A percentile compares a stretch with the other conserved stretches of the same genome.
Conservation (phyloP, 1,284 basidiomycete genomes). For the Entoloma clypeatum region DNA sequence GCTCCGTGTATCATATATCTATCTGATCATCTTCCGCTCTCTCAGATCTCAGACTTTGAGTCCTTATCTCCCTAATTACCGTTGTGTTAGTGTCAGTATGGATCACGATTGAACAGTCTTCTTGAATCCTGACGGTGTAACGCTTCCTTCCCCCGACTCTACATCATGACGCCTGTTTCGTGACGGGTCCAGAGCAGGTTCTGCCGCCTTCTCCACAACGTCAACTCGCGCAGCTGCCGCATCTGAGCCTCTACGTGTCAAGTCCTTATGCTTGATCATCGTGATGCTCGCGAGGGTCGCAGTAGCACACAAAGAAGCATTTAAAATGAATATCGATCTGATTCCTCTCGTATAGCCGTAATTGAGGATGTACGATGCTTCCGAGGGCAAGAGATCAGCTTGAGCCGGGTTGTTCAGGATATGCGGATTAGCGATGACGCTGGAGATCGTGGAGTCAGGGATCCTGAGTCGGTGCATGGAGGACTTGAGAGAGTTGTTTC, state of each 20-base stretch:
- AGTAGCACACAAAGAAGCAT: constrained; percentile 42
- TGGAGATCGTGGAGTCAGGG: constrained; percentile 32
- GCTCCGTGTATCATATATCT: no score
- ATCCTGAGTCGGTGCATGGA: constrained; percentile 38
- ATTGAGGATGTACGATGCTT: constrained; percentile 42
- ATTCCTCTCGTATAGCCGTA: constrained; percentile 57
- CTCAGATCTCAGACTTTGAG: no score
- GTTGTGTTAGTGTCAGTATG: no score
- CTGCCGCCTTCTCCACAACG: no score
- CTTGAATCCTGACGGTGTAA: no score
- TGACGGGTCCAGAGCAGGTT: no score
- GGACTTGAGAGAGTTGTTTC: constrained; percentile 51
- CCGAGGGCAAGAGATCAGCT: constrained; percentile 34
- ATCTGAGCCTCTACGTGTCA: constrained; percentile 52
- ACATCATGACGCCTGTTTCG: no score
- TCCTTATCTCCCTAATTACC: no score
- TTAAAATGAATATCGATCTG: constrained; percentile 53
- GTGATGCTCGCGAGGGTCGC: constrained; percentile 48
- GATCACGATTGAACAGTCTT: no score
- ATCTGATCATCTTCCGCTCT: no score
- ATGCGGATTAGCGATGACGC: constrained; percentile 48
- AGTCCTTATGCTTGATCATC: constrained; percentile 56
- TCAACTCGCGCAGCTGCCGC: no score
- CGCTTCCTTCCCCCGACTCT: no score
- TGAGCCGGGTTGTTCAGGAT: constrained; percentile 34